Conservation (phyloP, 768 basidiomycete genomes). For the Grammothele lineata region DNA sequence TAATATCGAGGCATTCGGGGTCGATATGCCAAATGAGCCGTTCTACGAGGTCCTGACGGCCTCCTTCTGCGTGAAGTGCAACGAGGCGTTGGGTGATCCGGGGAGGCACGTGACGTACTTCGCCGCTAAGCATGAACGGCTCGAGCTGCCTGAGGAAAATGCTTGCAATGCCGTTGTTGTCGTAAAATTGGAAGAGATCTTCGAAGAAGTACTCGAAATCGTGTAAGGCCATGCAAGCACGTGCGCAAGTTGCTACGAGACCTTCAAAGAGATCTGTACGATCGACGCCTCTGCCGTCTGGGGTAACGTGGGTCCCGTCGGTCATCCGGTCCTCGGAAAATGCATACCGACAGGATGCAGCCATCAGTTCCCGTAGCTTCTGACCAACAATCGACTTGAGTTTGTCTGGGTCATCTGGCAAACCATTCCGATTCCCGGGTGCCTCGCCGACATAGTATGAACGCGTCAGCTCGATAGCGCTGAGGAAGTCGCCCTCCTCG, state of each 20-base stretch:
- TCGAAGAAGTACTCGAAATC: constrained; percentile 90
- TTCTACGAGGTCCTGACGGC: constrained; percentile 74
- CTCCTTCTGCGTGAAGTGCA: constrained; percentile 66
- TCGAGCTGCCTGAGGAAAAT: constrained; percentile 86
- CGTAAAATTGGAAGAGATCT: constrained; percentile 88
- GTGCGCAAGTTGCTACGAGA: constrained; percentile 72
- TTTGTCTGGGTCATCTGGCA: constrained; percentile 63
- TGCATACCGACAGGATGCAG: constrained; percentile 80
- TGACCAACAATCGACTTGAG: constrained; percentile 64
- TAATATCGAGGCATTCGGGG: constrained; percentile 85
- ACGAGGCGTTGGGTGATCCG: constrained; percentile 84
- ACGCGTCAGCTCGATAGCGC: constrained; percentile 82
- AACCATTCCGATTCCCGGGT: constrained; percentile 81
- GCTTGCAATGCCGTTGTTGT: constrained; percentile 72
- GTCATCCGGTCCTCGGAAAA: constrained; percentile 95
- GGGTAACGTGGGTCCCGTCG: constrained; percentile 78
- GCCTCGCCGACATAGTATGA: constrained; percentile 78
- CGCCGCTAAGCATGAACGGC: constrained; percentile 70
- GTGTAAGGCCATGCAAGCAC: constrained; percentile 74
- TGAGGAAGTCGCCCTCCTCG: constrained; percentile 81
- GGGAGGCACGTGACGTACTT: constrained; percentile 76
- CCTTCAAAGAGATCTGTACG: constrained; percentile 86
- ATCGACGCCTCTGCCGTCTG: constrained; percentile 89
- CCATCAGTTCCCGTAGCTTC: constrained; percentile 79
- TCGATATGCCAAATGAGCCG: constrained; percentile 95